Evolutionary conservation across 2,329 filamentous ascomycete genomes (phyloP), one percentile per base, ranked within the genome.

Genomic region (Hirsutella rhossiliensis): DNA sequence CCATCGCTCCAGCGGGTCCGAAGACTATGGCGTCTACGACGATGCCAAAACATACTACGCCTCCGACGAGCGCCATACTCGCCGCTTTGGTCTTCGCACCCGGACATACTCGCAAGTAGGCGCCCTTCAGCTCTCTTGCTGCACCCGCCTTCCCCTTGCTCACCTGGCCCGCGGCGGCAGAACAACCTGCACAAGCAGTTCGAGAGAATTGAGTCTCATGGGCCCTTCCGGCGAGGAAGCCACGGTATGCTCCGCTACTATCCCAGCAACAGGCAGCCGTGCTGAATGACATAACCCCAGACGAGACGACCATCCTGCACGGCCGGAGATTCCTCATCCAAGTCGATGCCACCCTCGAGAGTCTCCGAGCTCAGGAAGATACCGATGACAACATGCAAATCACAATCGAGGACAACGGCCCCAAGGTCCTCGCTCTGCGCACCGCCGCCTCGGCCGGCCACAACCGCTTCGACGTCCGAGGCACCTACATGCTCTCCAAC

Each of bases 401-500:
- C 62, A 98, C 92, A 28, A 94, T 97, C 55, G 92, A 97, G 59
- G 92, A 98, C 65, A 76, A 78, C 50, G 92, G 92, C 0, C 90
- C 92, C 41, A 98, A 97, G 75, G 82, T 87, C 39, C 75, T 96
- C 44, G 82, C 84, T 32, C 70, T 97, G 32, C 84, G 87, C 50
- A 96, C 90, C 3, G 84, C 85, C 27, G 82, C 78, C 19, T 96
- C 89, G 31, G 87, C 84, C 53, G 90, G 89, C 37, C 79, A 85
- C 68, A 90, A 89, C 57, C 80, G 81, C 50, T 88, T 90, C 62
- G 89, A 97, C 59, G 78, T 98, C 49, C 84, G 90, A 51, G 92
- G 92, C 56, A 97, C 87, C 29, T 98, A 98, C 64, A 94, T 94
- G 83, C 76, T 98, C 47, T 95, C 90, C 49, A 98, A 97, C 61